Evolutionary conservation across 495 filamentous ascomycete species (phyloP), one percentile per base, ranked within the genome.

Genomic region (Hypomontagnella monticulosa): DNA sequence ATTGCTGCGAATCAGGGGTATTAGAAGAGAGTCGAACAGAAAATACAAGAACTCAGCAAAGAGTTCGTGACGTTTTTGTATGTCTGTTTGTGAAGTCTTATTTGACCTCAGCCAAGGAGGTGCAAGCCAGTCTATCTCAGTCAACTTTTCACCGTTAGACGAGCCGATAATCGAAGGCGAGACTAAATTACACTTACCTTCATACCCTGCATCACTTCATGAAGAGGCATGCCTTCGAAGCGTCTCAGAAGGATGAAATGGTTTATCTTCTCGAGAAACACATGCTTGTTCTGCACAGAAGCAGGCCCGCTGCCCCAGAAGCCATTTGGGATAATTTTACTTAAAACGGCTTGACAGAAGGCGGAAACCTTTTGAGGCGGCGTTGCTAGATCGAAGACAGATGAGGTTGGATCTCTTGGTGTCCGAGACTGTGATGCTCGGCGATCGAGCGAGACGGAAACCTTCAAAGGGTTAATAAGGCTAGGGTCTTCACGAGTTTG

Each of bases 31-130:
- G 67, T 99, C 94, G 64, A 98, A 93, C 1, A 96, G 61, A 74
- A 93, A 99, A 76, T 97, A 98, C 0, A 97, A 63, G 54, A 97
- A 88, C 70, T 99, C 95, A 46, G 86, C 76, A 30, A 97, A 84
- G 4, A 98, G 79, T 71, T 97, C 90, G 14, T 73, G 81, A 6
- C 95, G 88, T 77, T 97, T 97, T 18, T 80, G 74, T 27, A 84
- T 73, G 64, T 99, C 95, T 0, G 91, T 87, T 40, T 81, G 73
- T 15, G 91, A 87, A 30, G 89, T 81, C 40, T 90, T 93, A 15
- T 76, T 68, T 1, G 56, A 40, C 43, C 64, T 37, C n/a, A 73
- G 50, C 51, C 50, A 68, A 4, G 84, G 81, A 34, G 88, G 84
- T 2, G 78, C 75, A 36, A 97, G 84, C 95, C 95, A 98, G 19